phyloP scores from a whole-genome alignment of 2,329 filamentous ascomycete genomes.

The Trichoderma afroharzianum region DNA sequence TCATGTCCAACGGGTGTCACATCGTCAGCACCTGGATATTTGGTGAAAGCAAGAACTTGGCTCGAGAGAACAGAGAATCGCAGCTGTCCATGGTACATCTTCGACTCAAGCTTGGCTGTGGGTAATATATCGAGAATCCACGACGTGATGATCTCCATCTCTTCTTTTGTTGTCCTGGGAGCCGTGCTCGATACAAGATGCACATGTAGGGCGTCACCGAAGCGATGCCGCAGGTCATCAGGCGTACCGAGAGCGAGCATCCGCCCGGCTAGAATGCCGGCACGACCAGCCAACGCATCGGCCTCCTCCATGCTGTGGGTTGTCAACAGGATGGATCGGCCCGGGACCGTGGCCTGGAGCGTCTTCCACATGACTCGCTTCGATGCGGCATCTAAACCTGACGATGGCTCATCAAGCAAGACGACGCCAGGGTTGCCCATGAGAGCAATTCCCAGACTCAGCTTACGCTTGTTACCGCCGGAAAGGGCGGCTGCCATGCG shows the following conservation, averaged over 20 bases:
- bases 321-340: slow-evolving; percentile 80
- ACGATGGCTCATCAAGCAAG: slow-evolving; percentile 83
- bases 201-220: slow-evolving; percentile 76
- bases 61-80: slow-evolving; percentile 70
- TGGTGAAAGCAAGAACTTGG: slow-evolving; percentile 32
- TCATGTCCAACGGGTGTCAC: slow-evolving; percentile 22
- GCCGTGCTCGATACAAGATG: slow-evolving; percentile 75
- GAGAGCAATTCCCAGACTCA: slow-evolving; percentile 82
- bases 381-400: slow-evolving; percentile 83
- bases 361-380: slow-evolving; percentile 95
- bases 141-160: slow-evolving; percentile 61
- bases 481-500: slow-evolving; percentile 77
- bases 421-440: slow-evolving; percentile 90
- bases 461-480: slow-evolving; percentile 90
- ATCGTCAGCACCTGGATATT: slow-evolving; percentile 23
- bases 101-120: slow-evolving; percentile 64
- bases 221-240: slow-evolving; percentile 66
- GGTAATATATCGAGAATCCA: slow-evolving; percentile 65
- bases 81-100: slow-evolving; percentile 80
- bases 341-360: slow-evolving; percentile 66
- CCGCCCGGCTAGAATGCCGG: slow-evolving; percentile 77
- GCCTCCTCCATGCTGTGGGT: slow-evolving; percentile 97
- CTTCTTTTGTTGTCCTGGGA: slow-evolving; percentile 65
- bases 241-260: slow-evolving; percentile 84
- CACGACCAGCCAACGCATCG: slow-evolving; percentile 77